Evolutionary conservation across 805 yeast genomes (phyloP), one percentile per base, ranked within the genome.

Genomic region (Metschnikowia continentalis): DNA sequence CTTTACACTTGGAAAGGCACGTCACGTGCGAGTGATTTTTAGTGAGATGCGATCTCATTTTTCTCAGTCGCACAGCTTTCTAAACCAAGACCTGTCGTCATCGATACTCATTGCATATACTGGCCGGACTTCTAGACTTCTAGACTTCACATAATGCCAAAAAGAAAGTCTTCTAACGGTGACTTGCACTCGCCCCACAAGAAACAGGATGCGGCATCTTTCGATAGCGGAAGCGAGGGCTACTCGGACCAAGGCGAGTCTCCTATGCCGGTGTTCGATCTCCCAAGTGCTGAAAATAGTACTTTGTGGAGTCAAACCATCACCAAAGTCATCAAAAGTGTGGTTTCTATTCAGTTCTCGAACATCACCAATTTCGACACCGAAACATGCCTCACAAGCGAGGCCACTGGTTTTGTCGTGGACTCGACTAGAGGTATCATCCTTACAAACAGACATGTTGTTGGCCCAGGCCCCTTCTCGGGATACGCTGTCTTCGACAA

Each of bases 371-470:
- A 84, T 54, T 91, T 91, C 64, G 97, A 91, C 61, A 85, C 94
- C 36, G 97, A 91, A 59, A 69, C 82, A 2, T 85, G 96, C 1
- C 67, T 84, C 41, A 89, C 86, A 26, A 82, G 88, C 48, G 96
- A 91, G 67, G 97, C 97, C n/a, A 89, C 97, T 0, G 97, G 97
- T 2, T 91, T 91, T 66, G 90, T 91, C 5, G 97, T 91, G 10
- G 97, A 91, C 66, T 77, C 92, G 2, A 74, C 79, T 49, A 68
- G 81, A 23, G 97, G 97, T 14, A 80, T 90, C 52, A 90, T 91
- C 54, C 75, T 91, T 65, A 91, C 97, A 10, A 91, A 91, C 70
- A 79, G 97, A 63, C 97, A 91, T 63, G 97, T 91, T 45, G 97
- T 90, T 39, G 96, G 96, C 2, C 90, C 97, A 0, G 96, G 97